A percentile compares a stretch with the other conserved stretches of the same genome.
These are phyloP conservation scores for Sclerotinia minor DNA, from an alignment of 2,329 filamentous ascomycete genomes.

Conservation along the genomic window DNA sequence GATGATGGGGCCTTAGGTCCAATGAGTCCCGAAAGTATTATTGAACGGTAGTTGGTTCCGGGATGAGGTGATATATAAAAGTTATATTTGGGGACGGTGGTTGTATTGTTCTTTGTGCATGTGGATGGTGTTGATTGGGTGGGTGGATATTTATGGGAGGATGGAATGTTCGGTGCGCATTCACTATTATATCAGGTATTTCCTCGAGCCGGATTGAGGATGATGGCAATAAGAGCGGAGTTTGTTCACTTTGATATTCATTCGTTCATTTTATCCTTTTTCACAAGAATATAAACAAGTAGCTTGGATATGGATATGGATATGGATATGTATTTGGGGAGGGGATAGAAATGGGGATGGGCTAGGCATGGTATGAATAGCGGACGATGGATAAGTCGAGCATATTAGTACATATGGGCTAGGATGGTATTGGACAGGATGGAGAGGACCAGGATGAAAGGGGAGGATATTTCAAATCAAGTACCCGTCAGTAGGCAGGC, in stretches of 20 bases:
- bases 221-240: not conserved
- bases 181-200: not conserved
- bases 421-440: not conserved
- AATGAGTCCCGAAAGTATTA: constrained; percentile 76
- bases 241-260: not conserved
- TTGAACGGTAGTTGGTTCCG: constrained; percentile 12
- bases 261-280: not conserved
- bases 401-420: constrained; percentile 20
- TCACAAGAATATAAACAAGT: not conserved
- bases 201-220: not conserved
- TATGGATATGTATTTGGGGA: not conserved
- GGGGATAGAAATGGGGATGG: not conserved
- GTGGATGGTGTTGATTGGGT: not conserved
- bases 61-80: constrained; percentile 17
- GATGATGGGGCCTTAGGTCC: constrained; percentile 71
- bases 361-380: not conserved
- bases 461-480: not conserved
- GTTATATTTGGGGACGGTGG: not conserved
- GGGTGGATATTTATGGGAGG: not conserved
- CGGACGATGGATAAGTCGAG: not conserved
- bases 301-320: not conserved
- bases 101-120: not conserved
- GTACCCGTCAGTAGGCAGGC: not conserved
- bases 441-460: not conserved
- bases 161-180: not conserved